phyloP scores from a whole-genome alignment of 2,329 filamentous ascomycete genomes.

The Trichoderma gracile region DNA sequence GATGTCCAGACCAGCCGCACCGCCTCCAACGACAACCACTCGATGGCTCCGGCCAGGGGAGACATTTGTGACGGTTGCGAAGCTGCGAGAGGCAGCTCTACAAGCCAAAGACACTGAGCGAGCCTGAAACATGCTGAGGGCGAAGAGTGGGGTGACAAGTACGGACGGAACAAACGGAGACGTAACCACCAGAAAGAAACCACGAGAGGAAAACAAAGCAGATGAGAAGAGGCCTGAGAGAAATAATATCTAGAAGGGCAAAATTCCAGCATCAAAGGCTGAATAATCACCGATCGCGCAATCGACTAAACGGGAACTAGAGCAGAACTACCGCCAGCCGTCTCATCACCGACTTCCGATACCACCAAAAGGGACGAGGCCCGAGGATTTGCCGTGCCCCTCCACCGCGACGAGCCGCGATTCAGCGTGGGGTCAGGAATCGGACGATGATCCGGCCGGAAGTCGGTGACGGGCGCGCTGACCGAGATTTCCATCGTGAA shows the following conservation, averaged over 20 bases:
- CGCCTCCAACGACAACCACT: conserved; percentile 67
- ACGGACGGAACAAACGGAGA: neutral
- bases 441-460: neutral
- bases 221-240: neutral
- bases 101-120: conserved; percentile 27
- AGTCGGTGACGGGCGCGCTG: conserved; percentile 3
- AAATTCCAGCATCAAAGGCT: conserved; percentile 8
- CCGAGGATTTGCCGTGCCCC: conserved; percentile 6
- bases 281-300: conserved; percentile 24
- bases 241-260: neutral
- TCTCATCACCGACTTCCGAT: conserved; percentile 20
- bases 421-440: neutral
- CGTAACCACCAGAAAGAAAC: neutral
- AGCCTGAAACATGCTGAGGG: conserved; percentile 31
- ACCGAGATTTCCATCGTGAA: neutral
- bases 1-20: conserved; percentile 64
- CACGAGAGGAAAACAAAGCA: neutral
- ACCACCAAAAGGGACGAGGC: neutral
- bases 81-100: conserved; percentile 25
- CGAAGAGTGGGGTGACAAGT: neutral
- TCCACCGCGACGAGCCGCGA: conserved; percentile 18
- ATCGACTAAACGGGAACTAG: neutral
- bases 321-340: conserved; percentile 1
- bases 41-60: conserved; percentile 51
- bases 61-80: conserved; percentile 33